A percentile compares a stretch with the other conserved stretches of the same genome.
phyloP scores from a whole-genome alignment of 306 rosid species.

The Pyrus communis region DNA sequence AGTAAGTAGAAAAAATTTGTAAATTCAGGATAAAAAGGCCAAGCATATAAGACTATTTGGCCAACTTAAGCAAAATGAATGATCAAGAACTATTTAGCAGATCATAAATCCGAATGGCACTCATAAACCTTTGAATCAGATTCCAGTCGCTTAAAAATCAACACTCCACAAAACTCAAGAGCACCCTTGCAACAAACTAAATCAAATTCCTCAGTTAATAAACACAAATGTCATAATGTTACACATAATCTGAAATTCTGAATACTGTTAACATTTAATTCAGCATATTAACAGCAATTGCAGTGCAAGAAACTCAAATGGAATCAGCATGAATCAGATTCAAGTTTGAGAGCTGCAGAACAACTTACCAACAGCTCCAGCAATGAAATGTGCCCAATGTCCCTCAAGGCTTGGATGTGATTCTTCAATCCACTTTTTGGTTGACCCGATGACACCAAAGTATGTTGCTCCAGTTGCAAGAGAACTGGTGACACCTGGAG shows the following conservation, averaged over 20 bases:
- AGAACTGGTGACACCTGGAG: too few relatives aligned
- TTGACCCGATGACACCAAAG: slow-evolving; percentile 83
- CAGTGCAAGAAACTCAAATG: slow-evolving; percentile 14
- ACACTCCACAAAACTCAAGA: too few relatives aligned
- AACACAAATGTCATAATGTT: neutral
- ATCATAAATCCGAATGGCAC: neutral
- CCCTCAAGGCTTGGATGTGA: slow-evolving; percentile 72
- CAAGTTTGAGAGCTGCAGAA: slow-evolving; percentile 9
- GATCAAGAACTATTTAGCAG: neutral
- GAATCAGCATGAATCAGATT: slow-evolving; percentile 5
- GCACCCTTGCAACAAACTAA: too few relatives aligned
- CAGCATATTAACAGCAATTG: neutral
- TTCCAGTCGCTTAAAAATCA: too few relatives aligned
- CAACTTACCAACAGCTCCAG: slow-evolving; percentile 84
- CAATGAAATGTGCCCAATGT: slow-evolving; percentile 91
- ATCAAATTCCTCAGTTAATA: neutral
- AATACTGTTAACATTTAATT: neutral
- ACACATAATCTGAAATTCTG: neutral
- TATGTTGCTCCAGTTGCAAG: slow-evolving; percentile 96
- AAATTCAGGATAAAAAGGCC: neutral
- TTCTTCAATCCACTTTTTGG: slow-evolving; percentile 87
- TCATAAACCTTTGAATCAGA: neutral
- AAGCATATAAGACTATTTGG: neutral
- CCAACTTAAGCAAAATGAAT: neutral
- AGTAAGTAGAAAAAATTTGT: neutral